Conservation (phyloP, 2,329 filamentous ascomycete species). For the Cladosporium colombiae region DNA sequence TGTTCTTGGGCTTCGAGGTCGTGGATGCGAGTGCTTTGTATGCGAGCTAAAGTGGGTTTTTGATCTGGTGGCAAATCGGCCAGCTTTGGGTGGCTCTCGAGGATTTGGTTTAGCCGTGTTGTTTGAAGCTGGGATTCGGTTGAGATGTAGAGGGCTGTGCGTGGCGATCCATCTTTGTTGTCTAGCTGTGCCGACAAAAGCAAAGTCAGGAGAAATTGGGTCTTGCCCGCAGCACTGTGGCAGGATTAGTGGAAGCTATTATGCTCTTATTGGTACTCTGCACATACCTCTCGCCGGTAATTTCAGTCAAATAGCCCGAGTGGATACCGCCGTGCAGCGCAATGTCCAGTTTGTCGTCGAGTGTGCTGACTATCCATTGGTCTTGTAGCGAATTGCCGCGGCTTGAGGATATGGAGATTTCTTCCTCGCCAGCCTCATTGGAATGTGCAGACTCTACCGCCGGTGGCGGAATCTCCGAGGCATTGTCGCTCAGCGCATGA, state of each 20-base stretch:
- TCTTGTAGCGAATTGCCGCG: constrained; percentile 44
- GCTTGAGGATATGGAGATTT: constrained; percentile 12
- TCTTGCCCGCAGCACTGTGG: constrained; percentile 81
- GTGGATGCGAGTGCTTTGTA: constrained; percentile 79
- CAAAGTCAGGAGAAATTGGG: constrained; percentile 84
- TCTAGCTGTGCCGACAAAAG: constrained; percentile 78
- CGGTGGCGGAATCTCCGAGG: not conserved
- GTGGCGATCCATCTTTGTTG: constrained; percentile 51
- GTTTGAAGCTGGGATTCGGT: constrained; percentile 88
- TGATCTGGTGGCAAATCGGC: constrained; percentile 42
- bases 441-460: not conserved
- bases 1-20: constrained; percentile 95
- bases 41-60: constrained; percentile 68
- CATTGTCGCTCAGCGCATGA: constrained; percentile 59
- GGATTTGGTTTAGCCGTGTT: constrained; percentile 75
- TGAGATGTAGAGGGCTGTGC: constrained; percentile 86
- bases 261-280: constrained; percentile 15
- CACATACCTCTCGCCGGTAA: constrained; percentile 80
- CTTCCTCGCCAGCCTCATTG: not conserved
- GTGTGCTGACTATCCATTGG: constrained; percentile 71
- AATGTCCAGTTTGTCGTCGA: constrained; percentile 72
- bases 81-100: constrained; percentile 66
- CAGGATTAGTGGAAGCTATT: constrained; percentile 16
- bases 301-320: constrained; percentile 78
- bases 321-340: constrained; percentile 77